Conservation (phyloP, 1,139 yeast species). For the Kodamaea alishanica region DNA sequence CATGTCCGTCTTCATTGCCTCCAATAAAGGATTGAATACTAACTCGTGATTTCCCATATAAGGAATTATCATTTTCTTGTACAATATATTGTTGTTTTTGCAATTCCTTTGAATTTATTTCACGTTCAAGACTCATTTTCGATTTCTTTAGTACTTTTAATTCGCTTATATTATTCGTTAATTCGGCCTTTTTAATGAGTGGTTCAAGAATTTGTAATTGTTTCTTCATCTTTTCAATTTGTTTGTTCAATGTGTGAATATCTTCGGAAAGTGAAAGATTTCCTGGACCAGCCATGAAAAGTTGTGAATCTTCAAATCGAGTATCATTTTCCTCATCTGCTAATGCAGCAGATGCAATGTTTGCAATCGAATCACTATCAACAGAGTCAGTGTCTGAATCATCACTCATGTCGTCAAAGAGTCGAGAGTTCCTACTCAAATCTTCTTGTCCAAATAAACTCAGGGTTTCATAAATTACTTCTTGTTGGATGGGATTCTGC, state of each 20-base stretch:
- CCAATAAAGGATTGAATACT: constrained; percentile 64
- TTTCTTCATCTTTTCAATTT: constrained; percentile 57
- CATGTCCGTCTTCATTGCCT: constrained; percentile 54
- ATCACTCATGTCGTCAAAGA: constrained; percentile 38
- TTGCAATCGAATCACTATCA: constrained; percentile 24
- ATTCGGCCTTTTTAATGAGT: constrained; percentile 71
- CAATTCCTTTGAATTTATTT: constrained; percentile 65
- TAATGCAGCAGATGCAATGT: constrained; percentile 16
- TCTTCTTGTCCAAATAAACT: constrained; percentile 24
- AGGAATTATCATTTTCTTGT: constrained; percentile 76
- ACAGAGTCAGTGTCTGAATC: constrained; percentile 28
- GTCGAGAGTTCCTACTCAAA: constrained; percentile 21
- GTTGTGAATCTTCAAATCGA: constrained; percentile 21
- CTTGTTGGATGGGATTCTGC: constrained; percentile 18
- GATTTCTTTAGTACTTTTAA: constrained; percentile 67
- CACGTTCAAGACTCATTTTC: constrained; percentile 59
- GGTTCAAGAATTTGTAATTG: constrained; percentile 66
- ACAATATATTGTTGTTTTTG: constrained; percentile 79
- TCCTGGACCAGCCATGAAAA: constrained; percentile 62
- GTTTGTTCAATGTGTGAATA: constrained; percentile 51
- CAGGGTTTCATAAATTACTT: constrained; percentile 26
- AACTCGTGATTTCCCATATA: constrained; percentile 67
- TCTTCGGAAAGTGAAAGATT: constrained; percentile 65
- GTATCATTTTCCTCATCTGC: constrained; percentile 13
- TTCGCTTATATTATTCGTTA: constrained; percentile 72